Percentiles rank a stretch among this genome's conserved stretches.
These are phyloP conservation scores for Hebeloma cylindrosporum DNA, from an alignment of 768 basidiomycete genomes.

Conservation along the genomic window DNA sequence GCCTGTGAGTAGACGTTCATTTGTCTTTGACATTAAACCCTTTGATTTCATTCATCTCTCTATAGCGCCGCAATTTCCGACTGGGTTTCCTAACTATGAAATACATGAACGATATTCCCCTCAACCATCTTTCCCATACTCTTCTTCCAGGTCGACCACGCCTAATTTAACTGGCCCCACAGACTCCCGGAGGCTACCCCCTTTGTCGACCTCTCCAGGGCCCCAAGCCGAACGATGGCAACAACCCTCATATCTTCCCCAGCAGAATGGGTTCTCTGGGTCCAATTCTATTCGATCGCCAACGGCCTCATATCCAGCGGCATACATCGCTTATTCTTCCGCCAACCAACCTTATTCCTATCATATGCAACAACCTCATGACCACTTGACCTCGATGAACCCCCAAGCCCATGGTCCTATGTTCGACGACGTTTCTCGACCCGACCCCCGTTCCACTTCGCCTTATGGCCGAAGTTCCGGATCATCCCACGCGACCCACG, in stretches of 20 bases:
- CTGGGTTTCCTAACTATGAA: conserved; percentile 52
- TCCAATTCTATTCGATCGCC: conserved; percentile 61
- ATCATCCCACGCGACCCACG: conserved; percentile 39
- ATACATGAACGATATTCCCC: conserved; percentile 55
- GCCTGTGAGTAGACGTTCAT: conserved; percentile 34
- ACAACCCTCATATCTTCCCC: conserved; percentile 33
- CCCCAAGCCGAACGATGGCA: conserved; percentile 53
- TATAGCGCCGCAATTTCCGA: conserved; percentile 47
- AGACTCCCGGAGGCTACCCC: conserved; percentile 61
- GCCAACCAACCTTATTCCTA: conserved; percentile 42
- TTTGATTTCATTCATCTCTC: conserved; percentile 38
- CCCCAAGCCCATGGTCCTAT: conserved; percentile 27
- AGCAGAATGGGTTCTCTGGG: conserved; percentile 35
- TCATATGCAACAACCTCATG: conserved; percentile 33
- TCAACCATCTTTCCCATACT: conserved; percentile 46
- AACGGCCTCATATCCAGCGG: conserved; percentile 57
- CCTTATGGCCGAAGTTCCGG: conserved; percentile 43
- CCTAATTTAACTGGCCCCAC: conserved; percentile 46
- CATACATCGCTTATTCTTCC: conserved; percentile 50
- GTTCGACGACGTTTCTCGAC: conserved; percentile 34
- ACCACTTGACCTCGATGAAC: conserved; percentile 33
- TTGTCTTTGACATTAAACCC: conserved; percentile 20
- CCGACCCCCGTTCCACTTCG: conserved; percentile 43
- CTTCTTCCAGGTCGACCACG: conserved; percentile 49
- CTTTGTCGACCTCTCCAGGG: conserved; percentile 45